These are phyloP conservation scores for Pythium angustatum DNA, from an alignment of 352 stramenopile species.

Conservation along the genomic window DNA sequence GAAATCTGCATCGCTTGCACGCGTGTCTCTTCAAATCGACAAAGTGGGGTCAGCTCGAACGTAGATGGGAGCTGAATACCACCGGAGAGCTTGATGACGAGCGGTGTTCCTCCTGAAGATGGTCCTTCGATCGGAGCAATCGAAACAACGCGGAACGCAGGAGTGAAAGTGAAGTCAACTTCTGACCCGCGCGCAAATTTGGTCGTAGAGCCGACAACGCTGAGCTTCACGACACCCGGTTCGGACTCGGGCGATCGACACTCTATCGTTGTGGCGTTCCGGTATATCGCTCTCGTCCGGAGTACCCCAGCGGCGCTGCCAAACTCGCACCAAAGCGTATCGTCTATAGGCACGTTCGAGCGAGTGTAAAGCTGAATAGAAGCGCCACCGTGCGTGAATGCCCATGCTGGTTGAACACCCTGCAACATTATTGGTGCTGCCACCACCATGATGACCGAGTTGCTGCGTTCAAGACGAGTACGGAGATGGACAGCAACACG, in stretches of 20 bases:
- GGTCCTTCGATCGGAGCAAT: conserved; percentile 17
- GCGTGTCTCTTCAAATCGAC: conserved; percentile 11
- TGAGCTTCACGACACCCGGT: conserved; percentile 5
- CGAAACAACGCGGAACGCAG: background rate
- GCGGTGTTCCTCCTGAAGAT: conserved; percentile 12
- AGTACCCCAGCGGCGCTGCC: background rate
- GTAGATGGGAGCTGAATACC: background rate
- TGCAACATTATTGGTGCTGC: conserved; percentile 6
- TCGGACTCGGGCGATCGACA: conserved; percentile 1
- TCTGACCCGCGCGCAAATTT: conserved; percentile 16
- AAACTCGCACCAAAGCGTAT: conserved; percentile 14
- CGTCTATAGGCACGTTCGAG: background rate
- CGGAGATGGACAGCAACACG: conserved; percentile 3
- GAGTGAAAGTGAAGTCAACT: conserved; percentile 16
- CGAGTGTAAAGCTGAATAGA: conserved; percentile 1
- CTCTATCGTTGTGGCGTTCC: conserved; percentile 5
- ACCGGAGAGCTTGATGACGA: conserved; percentile 23
- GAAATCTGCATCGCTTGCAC: conserved; percentile 4
- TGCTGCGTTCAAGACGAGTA: conserved; percentile 11
- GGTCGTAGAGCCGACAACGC: background rate
- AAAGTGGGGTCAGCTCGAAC: background rate
- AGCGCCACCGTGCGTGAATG: conserved; percentile 6
- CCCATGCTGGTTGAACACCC: conserved; percentile 4
- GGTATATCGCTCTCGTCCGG: background rate
- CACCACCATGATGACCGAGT: background rate